Conservation (phyloP, 106 monocot genomes). For the Alisma plantagoaquatica region DNA sequence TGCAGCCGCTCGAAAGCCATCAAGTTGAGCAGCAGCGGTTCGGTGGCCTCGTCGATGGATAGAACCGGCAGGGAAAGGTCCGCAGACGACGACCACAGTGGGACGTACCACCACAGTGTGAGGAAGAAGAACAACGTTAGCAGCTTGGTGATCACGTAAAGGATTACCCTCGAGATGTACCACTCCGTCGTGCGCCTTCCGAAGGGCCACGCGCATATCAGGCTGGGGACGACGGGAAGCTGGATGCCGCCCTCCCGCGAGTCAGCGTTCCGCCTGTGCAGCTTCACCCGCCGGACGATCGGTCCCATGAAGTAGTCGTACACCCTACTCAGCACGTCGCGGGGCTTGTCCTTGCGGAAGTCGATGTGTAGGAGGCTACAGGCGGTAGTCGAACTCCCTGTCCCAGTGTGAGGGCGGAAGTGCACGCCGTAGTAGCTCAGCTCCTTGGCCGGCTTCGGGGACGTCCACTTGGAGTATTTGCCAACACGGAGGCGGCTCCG, state of each 20-base stretch:
- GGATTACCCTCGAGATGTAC: conserved; percentile 18
- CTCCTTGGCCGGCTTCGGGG: neutral
- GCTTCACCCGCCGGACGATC: conserved; percentile 48
- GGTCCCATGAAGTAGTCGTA: conserved; percentile 46
- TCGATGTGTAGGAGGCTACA: neutral
- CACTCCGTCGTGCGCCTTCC: conserved; percentile 33
- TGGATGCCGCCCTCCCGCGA: neutral
- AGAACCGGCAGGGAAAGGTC: conserved; percentile 45
- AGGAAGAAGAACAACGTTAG: neutral
- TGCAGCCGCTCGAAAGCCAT: conserved; percentile 96
- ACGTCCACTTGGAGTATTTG: neutral
- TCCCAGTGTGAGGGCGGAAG: neutral
- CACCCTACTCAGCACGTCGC: neutral
- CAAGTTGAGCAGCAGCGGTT: conserved; percentile 56
- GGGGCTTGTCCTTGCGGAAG: neutral
- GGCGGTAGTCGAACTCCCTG: neutral
- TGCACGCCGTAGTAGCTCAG: neutral
- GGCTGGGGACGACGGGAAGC: neutral
- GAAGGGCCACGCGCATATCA: neutral
- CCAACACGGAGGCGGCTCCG: conserved; percentile 25
- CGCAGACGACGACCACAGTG: conserved; percentile 27
- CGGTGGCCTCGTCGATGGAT: conserved; percentile 59
- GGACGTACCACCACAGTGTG: conserved; percentile 3
- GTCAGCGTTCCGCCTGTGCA: neutral
- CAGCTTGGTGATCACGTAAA: neutral